Conservation (phyloP, 805 yeast species). For the Priceomyces medius region DNA sequence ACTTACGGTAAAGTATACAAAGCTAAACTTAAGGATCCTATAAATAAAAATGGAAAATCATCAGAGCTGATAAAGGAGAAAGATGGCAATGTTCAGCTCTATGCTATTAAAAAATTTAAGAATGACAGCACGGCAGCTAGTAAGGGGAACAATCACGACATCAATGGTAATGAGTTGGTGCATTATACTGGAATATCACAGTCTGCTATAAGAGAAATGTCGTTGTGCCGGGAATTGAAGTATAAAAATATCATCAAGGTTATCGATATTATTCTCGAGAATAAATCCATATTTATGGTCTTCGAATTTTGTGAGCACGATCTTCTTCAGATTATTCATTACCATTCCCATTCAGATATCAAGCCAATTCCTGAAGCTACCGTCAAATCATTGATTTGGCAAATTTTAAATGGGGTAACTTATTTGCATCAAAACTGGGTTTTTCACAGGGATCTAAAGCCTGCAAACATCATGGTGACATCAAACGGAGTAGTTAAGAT, state of each 20-base stretch:
- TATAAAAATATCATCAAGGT: slow-evolving; percentile 79
- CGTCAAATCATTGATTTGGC: slow-evolving; percentile 86
- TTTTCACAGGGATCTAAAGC: slow-evolving; percentile 91
- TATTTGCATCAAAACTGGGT: slow-evolving; percentile 96
- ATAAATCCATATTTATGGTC: slow-evolving; percentile 88
- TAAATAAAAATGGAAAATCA: slow-evolving; percentile 8
- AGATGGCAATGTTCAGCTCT: slow-evolving; percentile 35
- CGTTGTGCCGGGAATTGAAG: slow-evolving; percentile 81
- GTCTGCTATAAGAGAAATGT: slow-evolving; percentile 94
- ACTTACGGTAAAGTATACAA: slow-evolving; percentile 95
- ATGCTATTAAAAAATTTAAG: slow-evolving; percentile 94
- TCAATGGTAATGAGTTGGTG: slow-evolving; percentile 78
- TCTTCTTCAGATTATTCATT: slow-evolving; percentile 87
- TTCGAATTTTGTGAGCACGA: slow-evolving; percentile 97
- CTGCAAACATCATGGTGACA: slow-evolving; percentile 97
- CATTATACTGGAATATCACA: slow-evolving; percentile 96
- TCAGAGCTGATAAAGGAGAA: slow-evolving; percentile 6
- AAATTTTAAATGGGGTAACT: slow-evolving; percentile 85
- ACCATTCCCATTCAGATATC: slow-evolving; percentile 86
- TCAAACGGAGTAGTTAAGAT: slow-evolving; percentile 87
- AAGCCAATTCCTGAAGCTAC: slow-evolving; percentile 75
- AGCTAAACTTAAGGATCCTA: slow-evolving; percentile 53
- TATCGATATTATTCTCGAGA: slow-evolving; percentile 81
- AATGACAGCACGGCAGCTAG: slow-evolving; percentile 57
- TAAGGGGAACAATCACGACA: slow-evolving; percentile 34